Percentiles rank a stretch among this genome's conserved stretches.
Evolutionary conservation across 2,329 filamentous ascomycete species (phyloP).

Genomic region (Zasmidium cellare): DNA sequence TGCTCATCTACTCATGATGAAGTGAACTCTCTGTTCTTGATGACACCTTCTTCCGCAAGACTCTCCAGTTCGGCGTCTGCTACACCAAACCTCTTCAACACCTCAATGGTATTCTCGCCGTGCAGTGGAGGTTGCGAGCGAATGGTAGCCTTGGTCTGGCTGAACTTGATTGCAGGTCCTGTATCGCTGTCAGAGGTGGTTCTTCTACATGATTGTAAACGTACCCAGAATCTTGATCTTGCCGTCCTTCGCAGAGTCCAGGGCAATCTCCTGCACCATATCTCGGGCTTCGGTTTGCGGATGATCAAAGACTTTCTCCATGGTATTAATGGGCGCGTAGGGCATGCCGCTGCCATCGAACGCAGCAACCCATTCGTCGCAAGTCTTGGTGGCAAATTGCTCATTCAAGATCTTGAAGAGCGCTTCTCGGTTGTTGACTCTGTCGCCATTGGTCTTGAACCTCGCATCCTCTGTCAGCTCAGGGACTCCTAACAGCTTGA

Average conservation of each 20-base stretch:
- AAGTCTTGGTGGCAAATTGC: constrained; percentile 39
- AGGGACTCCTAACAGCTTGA: constrained; percentile 24
- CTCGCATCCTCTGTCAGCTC: constrained; percentile 32
- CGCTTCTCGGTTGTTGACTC: constrained; percentile 34
- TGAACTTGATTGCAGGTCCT: constrained; percentile 30
- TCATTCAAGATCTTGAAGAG: constrained; percentile 39
- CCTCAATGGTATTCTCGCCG: constrained; percentile 30
- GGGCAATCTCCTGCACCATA: constrained; percentile 24
- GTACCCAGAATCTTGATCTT: constrained; percentile 20
- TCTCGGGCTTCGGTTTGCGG: constrained; percentile 43
- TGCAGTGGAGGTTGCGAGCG: constrained; percentile 26
- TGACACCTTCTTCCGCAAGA: constrained; percentile 19
- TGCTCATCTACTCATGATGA: too few relatives aligned
- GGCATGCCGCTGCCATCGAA: constrained; percentile 48
- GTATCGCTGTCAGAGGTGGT: background rate
- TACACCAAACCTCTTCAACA: constrained; percentile 22
- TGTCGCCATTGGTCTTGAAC: constrained; percentile 31
- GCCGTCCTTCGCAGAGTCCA: constrained; percentile 15
- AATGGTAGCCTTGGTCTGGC: constrained; percentile 25
- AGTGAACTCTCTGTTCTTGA: constrained; percentile 7
- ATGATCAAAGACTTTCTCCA: constrained; percentile 47
- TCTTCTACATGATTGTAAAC: background rate
- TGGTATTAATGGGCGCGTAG: constrained; percentile 49
- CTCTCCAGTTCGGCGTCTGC: constrained; percentile 12
- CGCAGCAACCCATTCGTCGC: constrained; percentile 41